Percentiles rank a stretch among this genome's conserved stretches.
Evolutionary conservation across 176 grass and related monocot species (phyloP).

Genomic region (Triticum monococcum): DNA sequence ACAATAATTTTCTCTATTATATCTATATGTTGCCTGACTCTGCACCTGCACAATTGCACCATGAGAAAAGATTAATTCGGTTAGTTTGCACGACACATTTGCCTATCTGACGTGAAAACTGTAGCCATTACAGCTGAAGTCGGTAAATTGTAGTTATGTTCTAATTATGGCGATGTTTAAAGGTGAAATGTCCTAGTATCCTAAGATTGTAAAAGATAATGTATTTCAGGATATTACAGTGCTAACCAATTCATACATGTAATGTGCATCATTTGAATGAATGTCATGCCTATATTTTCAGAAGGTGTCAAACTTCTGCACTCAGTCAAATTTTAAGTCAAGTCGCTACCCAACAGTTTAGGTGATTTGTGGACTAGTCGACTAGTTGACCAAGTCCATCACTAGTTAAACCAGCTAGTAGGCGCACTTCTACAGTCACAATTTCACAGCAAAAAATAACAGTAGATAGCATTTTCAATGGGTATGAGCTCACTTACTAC

Average conservation of each 20-base stretch:
- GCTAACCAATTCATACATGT: too few species aligned
- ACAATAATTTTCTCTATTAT: not conserved
- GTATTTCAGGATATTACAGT: too few species aligned
- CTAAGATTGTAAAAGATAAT: not conserved
- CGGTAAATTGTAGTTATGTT: slow-evolving; percentile 3
- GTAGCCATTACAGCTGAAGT: not conserved
- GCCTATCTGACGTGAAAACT: not conserved
- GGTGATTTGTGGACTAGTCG: not conserved
- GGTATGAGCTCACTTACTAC: not conserved
- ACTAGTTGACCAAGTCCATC: not conserved
- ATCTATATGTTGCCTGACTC: not conserved
- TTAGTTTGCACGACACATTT: not conserved
- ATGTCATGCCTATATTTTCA: not conserved
- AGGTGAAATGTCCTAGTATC: not conserved
- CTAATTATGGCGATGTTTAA: not conserved
- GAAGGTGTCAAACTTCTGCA: not conserved
- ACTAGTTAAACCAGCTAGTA: not conserved
- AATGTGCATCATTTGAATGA: not conserved
- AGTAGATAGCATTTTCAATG: not conserved
- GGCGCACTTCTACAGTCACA: too few species aligned
- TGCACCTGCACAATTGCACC: not conserved
- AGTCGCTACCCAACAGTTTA: not conserved
- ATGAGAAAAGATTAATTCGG: not conserved
- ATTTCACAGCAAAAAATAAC: not conserved
- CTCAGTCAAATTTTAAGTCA: not conserved